These are phyloP conservation scores for Chernovozyma aurita DNA, from an alignment of 1,139 yeast species.

Conservation along the genomic window DNA sequence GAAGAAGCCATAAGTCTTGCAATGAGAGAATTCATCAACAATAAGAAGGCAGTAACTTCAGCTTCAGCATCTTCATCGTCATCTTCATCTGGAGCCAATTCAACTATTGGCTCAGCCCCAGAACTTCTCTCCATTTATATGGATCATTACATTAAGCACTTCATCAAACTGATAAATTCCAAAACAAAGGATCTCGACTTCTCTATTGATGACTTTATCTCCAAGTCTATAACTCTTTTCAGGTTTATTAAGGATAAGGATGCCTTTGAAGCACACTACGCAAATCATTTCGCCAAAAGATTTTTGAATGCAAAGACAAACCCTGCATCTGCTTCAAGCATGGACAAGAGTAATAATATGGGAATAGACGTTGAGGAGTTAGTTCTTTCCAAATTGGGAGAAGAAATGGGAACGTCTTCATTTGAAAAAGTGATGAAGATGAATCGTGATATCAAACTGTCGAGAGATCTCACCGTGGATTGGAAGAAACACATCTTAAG, in stretches of 20 bases:
- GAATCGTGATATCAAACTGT: conserved; percentile 77
- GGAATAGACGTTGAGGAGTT: conserved; percentile 59
- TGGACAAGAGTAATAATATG: too few species aligned
- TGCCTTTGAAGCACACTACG: conserved; percentile 79
- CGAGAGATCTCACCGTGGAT: conserved; percentile 55
- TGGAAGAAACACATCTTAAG: too few species aligned
- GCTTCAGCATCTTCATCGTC: conserved; percentile 4
- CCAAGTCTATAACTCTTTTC: conserved; percentile 57
- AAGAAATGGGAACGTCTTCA: conserved; percentile 77
- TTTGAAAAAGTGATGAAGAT: conserved; percentile 81
- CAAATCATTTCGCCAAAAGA: conserved; percentile 85
- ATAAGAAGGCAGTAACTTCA: background rate
- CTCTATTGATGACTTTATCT: conserved; percentile 47
- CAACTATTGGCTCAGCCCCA: conserved; percentile 60
- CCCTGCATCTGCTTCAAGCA: conserved; percentile 14
- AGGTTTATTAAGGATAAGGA: conserved; percentile 79
- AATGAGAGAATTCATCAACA: conserved; percentile 51
- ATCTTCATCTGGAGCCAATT: conserved; percentile 12
- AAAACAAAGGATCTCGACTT: conserved; percentile 5
- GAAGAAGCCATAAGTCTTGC: conserved; percentile 58
- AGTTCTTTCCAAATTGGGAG: conserved; percentile 65
- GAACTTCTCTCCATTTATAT: conserved; percentile 73
- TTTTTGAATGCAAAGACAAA: conserved; percentile 56
- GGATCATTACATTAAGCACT: conserved; percentile 66
- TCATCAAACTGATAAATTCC: conserved; percentile 38